A percentile compares a stretch with the other conserved stretches of the same genome.
Evolutionary conservation across 805 yeast species (phyloP).

Genomic region (Candida ulmi): DNA sequence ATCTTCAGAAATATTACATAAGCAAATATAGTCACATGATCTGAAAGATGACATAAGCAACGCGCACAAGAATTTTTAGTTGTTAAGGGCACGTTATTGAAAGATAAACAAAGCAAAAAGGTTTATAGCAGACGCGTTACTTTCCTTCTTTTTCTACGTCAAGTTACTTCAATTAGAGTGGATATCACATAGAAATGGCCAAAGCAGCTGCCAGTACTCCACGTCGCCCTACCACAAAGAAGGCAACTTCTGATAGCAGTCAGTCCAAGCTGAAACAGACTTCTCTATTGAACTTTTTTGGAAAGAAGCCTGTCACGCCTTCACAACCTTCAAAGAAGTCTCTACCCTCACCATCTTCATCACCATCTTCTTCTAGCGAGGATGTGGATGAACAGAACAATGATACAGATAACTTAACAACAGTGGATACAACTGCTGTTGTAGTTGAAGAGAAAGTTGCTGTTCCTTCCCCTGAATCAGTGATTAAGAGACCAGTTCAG

Average conservation of each 20-base stretch:
- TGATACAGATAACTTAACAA: neutral
- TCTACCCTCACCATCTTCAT: constrained; percentile 6
- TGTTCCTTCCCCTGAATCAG: constrained; percentile 2
- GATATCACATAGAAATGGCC: constrained; percentile 1
- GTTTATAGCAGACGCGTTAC: neutral
- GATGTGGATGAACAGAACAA: neutral
- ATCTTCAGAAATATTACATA: too few relatives aligned
- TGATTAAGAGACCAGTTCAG: constrained; percentile 10
- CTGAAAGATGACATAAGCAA: neutral
- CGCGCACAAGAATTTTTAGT: neutral
- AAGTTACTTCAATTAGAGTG: neutral
- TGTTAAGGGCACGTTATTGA: neutral
- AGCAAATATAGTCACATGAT: too few relatives aligned
- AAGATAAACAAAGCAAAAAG: too few relatives aligned
- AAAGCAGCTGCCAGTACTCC: constrained; percentile 9
- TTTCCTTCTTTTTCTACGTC: neutral
- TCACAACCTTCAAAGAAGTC: neutral
- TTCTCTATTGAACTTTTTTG: constrained; percentile 10
- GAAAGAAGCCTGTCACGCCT: constrained; percentile 3
- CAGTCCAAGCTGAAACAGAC: constrained; percentile 9
- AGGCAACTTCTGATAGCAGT: constrained; percentile 1
- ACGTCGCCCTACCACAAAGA: neutral
- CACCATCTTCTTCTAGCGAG: constrained; percentile 4
- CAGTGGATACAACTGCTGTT: neutral
- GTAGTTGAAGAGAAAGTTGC: neutral